Conservation (phyloP, 2,329 filamentous ascomycete species). For the Ophiostoma himal-ulmi region DNA sequence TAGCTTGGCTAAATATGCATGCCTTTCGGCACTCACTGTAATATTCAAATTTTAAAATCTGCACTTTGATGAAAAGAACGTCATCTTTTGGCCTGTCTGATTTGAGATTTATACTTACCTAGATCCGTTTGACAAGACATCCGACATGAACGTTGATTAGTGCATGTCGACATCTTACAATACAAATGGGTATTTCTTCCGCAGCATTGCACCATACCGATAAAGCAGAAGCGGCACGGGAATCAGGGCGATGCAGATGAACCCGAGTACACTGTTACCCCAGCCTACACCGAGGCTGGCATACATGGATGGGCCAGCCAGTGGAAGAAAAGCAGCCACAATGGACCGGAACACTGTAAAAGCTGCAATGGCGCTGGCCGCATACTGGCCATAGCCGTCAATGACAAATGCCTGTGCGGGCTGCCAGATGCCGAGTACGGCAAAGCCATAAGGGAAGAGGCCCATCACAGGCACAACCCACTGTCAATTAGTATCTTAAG, state of each 20-base stretch:
- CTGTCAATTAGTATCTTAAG: not conserved
- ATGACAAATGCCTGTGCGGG: conserved; percentile 48
- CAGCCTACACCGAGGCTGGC: conserved; percentile 47
- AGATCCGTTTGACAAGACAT: not conserved
- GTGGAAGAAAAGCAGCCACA: conserved; percentile 52
- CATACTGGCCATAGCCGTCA: conserved; percentile 52
- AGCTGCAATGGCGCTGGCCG: conserved; percentile 55
- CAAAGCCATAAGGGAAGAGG: conserved; percentile 33
- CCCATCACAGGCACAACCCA: conserved; percentile 24
- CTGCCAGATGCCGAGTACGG: conserved; percentile 33
- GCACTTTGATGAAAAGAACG: no score
- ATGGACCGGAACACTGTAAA: conserved; percentile 52
- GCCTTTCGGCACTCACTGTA: no score
- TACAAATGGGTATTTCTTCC: conserved; percentile 23
- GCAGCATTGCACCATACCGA: conserved; percentile 39
- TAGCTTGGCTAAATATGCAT: not conserved
- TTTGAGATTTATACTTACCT: not conserved
- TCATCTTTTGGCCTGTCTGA: not conserved
- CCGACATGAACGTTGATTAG: no score
- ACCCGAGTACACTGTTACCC: conserved; percentile 36
- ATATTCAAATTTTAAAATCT: no score
- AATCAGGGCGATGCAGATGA: conserved; percentile 47
- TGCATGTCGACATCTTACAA: conserved; percentile 5
- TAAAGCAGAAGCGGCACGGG: conserved; percentile 50
- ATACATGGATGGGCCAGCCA: conserved; percentile 53